These are phyloP conservation scores for Copromyces sp. DNA, from an alignment of 495 filamentous ascomycete genomes.

Conservation along the genomic window DNA sequence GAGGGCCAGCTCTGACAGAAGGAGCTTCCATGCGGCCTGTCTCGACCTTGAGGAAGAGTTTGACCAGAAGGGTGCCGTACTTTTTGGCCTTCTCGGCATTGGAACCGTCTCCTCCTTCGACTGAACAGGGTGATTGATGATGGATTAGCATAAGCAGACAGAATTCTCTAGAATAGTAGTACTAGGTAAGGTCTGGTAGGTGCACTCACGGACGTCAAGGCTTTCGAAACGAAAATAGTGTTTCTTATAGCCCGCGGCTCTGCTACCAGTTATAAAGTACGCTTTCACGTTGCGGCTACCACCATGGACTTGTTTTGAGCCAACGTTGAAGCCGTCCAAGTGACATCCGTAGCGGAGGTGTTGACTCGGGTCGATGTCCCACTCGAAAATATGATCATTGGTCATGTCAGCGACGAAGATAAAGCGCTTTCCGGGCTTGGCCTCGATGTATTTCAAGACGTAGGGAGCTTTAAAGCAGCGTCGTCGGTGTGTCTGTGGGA, in stretches of 20 bases:
- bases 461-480: neutral
- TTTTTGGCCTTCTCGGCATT: neutral
- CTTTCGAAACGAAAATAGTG: neutral
- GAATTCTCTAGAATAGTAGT: neutral
- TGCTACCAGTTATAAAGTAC: neutral
- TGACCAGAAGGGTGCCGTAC: neutral
- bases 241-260: neutral
- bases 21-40: neutral
- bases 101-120: neutral
- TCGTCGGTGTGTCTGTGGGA: neutral
- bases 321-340: neutral
- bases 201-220: neutral
- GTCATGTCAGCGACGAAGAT: neutral
- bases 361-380: neutral
- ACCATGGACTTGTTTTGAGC: too few species aligned
- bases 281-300: neutral
- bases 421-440: constrained; percentile 6
- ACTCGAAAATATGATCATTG: neutral
- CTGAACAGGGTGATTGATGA: neutral
- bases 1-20: neutral
- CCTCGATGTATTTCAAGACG: constrained; percentile 13
- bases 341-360: neutral
- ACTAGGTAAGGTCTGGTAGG: too few species aligned
- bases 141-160: neutral
- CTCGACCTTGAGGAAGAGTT: neutral